Percentiles rank a stretch among this genome's conserved stretches.
These are phyloP conservation scores for Aspergillus felis DNA, from an alignment of 2,329 filamentous ascomycete species.

Conservation along the genomic window DNA sequence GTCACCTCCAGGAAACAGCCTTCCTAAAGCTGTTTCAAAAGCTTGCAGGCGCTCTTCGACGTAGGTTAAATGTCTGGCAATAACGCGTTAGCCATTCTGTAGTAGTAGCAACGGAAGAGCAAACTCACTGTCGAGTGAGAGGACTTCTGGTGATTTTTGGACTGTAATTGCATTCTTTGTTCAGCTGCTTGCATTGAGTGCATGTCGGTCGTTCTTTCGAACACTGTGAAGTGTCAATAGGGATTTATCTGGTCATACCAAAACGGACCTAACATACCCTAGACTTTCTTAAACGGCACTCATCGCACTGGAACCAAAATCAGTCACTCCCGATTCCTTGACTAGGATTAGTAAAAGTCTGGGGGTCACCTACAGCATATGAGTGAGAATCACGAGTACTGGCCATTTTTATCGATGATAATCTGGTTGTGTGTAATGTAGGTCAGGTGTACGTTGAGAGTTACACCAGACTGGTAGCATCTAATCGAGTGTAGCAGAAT, in stretches of 20 bases:
- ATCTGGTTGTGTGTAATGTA: constrained; percentile 18
- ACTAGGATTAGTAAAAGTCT: background rate
- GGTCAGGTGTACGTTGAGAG: constrained; percentile 27
- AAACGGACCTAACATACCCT: constrained; percentile 24
- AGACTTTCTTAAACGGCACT: constrained; percentile 39
- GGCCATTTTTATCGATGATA: constrained; percentile 31
- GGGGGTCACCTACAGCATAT: constrained; percentile 34
- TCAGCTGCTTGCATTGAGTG: constrained; percentile 36
- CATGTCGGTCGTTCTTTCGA: constrained; percentile 41
- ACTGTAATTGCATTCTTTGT: constrained; percentile 41
- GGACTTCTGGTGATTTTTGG: constrained; percentile 40
- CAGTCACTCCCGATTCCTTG: background rate
- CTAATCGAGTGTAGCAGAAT: constrained; percentile 17
- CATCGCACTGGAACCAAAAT: constrained; percentile 31
- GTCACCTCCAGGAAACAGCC: constrained; percentile 38
- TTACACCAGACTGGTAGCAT: constrained; percentile 31
- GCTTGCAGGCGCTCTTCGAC: constrained; percentile 38
- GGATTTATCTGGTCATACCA: background rate
- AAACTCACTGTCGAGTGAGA: constrained; percentile 39
- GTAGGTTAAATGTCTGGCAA: constrained; percentile 34
- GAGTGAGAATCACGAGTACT: constrained; percentile 40
- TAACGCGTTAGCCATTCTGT: constrained; percentile 4
- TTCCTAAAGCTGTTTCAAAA: constrained; percentile 36
- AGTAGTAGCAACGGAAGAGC: constrained; percentile 3
- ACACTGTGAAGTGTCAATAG: constrained; percentile 24